Conservation (phyloP, 306 rosid genomes). For the Sechiopsis laciniata region DNA sequence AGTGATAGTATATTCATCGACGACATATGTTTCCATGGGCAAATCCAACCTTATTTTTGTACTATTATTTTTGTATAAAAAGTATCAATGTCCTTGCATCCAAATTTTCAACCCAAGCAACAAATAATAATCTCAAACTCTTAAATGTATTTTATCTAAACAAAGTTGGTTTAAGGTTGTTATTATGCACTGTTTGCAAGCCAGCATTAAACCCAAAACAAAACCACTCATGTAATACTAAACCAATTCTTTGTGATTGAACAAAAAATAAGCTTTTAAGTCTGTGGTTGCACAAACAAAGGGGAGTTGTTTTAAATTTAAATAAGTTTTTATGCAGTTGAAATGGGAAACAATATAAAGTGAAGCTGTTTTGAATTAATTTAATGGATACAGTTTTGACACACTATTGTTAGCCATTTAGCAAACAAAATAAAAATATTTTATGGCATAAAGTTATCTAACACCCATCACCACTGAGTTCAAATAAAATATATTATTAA, state of each 20-base stretch:
- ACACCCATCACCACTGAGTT: no score
- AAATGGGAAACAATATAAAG: slow-evolving; percentile 17
- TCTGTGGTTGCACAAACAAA: neutral
- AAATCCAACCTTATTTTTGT: no score
- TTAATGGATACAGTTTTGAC: slow-evolving; percentile 30
- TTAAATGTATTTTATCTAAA: no score
- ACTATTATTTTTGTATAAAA: no score
- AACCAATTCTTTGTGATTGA: neutral
- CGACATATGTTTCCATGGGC: no score
- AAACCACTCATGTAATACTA: slow-evolving; percentile 7
- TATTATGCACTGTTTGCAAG: neutral
- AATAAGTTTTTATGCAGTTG: neutral
- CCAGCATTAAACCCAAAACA: neutral
- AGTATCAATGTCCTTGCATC: no score
- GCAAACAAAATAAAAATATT: slow-evolving; percentile 41
- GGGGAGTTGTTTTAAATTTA: neutral
- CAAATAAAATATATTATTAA: no score
- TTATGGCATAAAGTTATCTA: slow-evolving; percentile 10
- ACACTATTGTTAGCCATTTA: slow-evolving; percentile 49
- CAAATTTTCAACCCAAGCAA: no score
- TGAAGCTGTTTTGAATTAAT: slow-evolving; percentile 18
- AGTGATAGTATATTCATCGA: no score
- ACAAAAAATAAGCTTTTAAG: no score
- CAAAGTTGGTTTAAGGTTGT: no score
- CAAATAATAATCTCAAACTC: no score